Evolutionary conservation across 805 yeast species (phyloP).

Genomic region (Scheffersomyces stipitis): DNA sequence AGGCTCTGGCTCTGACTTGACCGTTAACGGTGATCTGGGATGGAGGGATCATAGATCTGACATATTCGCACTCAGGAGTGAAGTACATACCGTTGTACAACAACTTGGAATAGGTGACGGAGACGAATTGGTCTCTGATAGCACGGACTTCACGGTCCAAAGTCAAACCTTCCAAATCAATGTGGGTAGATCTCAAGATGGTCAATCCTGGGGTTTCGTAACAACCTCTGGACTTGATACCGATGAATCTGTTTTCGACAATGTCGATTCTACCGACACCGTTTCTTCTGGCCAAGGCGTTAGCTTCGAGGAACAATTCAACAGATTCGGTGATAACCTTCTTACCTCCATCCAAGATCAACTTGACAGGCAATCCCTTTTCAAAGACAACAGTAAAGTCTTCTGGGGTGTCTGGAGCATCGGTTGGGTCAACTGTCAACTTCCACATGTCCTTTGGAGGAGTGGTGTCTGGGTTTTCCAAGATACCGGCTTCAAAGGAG

Average conservation of each 20-base stretch:
- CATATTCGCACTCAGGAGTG: constrained; percentile 97
- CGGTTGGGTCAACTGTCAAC: constrained; percentile 91
- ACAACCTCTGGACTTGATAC: constrained; percentile 98
- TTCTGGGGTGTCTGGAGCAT: constrained; percentile 94
- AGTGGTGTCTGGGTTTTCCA: constrained; percentile 97
- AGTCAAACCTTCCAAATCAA: constrained; percentile 95
- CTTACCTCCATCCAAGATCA: constrained; percentile 63
- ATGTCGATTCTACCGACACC: constrained; percentile 99
- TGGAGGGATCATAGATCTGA: constrained; percentile 89
- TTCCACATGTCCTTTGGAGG: constrained; percentile 99
- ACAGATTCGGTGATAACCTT: constrained; percentile 78
- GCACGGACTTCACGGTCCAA: constrained; percentile 97
- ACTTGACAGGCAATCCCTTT: constrained; percentile 85
- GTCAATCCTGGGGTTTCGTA: constrained; percentile 99
- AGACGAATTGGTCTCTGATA: constrained; percentile 93
- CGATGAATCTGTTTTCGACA: constrained; percentile 98
- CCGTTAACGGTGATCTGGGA: constrained; percentile 96
- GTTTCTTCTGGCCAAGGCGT: constrained; percentile 95
- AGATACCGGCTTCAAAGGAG: constrained; percentile 98
- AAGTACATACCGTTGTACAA: constrained; percentile 97
- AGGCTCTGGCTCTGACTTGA: constrained; percentile 87
- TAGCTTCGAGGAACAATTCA: constrained; percentile 88
- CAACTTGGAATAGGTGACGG: constrained; percentile 85
- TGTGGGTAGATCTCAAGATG: constrained; percentile 87
- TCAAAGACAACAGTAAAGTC: constrained; percentile 77